Evolutionary conservation across 495 filamentous ascomycete genomes (phyloP), one percentile per base, ranked within the genome.

Genomic region (Endocarpon pusillum): DNA sequence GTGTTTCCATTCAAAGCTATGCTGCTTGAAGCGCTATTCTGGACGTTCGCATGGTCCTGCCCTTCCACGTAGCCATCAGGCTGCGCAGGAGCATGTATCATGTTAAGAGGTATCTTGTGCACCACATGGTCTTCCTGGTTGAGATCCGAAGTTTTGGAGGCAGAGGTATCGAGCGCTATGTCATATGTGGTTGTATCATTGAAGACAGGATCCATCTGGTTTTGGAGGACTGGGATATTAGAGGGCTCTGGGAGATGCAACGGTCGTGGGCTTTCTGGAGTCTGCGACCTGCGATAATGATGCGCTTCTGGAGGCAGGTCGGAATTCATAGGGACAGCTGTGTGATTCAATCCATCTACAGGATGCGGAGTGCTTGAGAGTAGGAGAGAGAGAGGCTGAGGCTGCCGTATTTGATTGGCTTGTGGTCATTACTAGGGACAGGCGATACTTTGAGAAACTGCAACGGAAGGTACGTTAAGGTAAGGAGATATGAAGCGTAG

Each of bases 161-260:
- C 32, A 29, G 21, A n/a, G 33, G 23, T 33, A 20, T 29, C 28
- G 8, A 25, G 8, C 5, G 5, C 19, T 15, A 31, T 55, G 34
- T 59, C 52, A 42, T 65, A 65, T 27, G 69, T 66, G 14, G 72
- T 61, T 18, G 70, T 75, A 47, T 76, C 71, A 55, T 79, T 74
- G 59, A 78, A 78, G 41, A 66, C 49, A 28, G 73, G 72, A 55
- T 82, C 75, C 64, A 71, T 81, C 53, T 79, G 74, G 44, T 75
- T 75, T 44, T 75, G 62, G 38, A 81, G 66, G 34, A 81, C 67
- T 14, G 77, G 73, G 33, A 81, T 75, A 43, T 71, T 79, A 39
- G 74, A 62, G 25, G 75, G 72, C 43, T 75, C 70, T 42, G 77
- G 69, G 44, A 75, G 61, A 52, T 80, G 73, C 42, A 80, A 43